Base-by-base conservation (phyloP, 1,139 yeast genomes). In the Nakaseomyces uthaithaninus region DNA sequence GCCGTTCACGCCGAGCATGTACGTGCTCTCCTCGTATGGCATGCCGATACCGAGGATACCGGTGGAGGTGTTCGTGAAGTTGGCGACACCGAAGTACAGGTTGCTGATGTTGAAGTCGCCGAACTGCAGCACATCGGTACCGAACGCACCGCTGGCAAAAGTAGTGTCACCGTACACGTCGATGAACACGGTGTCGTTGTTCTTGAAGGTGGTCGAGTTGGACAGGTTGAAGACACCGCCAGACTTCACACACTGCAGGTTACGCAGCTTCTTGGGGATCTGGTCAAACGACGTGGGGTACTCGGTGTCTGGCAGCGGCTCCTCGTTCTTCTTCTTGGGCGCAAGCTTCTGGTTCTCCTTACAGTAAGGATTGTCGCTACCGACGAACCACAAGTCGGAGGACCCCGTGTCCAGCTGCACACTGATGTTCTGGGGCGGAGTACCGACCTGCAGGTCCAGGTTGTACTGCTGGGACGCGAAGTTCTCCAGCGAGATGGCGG, bases 381-480 rank as follows among this genome's bases (percentile, higher is more conserved):
- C 53, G 15, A 51, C 47, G 14, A 80, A 75, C 89, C 89, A 81
- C 44, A 80, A 61, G 55, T 80, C 87, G 4, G 83, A 69, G 2
- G 85, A 77, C 1, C 87, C 89, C 4, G 89, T 80, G 53, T 81
- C 89, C 16, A 81, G 59, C 47, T 77, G 63, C 2, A 77, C 77
- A 7, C 64, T 64, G 24, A 79, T 68, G 6, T 65, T 56, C 48
- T 75, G 77, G 0, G 65, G 55, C 6, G 76, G 69, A 1, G 82
- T 70, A 3, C 91, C 89, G 14, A 80, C 49, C 6, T 41, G 42
- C 18, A 57, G 41, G 5, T 51, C 45, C 4, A 55, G 62, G 25
- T 22, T 22, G 25, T 22, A 22, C 11, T 8, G 25, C 25, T n/a
- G n/a, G n/a, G n/a, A n/a, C n/a, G n/a, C n/a, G n/a, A n/a, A n/a